Percentiles rank a stretch among this genome's conserved stretches.
phyloP scores from a whole-genome alignment of 2,329 filamentous ascomycete species.

The Ceratocystiopsis brevicomis region DNA sequence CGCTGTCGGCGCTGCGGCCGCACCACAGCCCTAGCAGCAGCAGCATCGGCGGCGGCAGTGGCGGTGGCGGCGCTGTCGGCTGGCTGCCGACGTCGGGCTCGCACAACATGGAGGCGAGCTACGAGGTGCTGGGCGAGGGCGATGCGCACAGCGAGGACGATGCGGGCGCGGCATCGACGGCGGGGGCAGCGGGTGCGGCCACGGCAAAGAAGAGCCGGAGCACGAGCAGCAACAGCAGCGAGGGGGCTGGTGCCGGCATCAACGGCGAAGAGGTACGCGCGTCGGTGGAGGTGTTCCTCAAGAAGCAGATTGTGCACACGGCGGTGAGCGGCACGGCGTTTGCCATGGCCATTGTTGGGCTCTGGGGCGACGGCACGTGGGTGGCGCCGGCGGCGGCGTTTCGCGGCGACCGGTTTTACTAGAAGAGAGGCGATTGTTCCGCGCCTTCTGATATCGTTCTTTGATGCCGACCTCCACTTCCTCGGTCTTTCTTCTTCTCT shows the following conservation, averaged over 20 bases:
- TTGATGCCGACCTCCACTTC: too few species aligned
- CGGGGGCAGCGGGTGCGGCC: too few species aligned
- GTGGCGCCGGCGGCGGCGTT: not conserved
- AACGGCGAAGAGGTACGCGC: conserved; percentile 45
- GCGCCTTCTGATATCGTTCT: too few species aligned
- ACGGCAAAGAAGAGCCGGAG: too few species aligned
- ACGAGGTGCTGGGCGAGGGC: conserved; percentile 29
- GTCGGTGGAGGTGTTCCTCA: conserved; percentile 35
- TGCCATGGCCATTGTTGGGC: conserved; percentile 40
- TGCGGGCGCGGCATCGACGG: conserved; percentile 1
- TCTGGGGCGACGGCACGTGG: conserved; percentile 42
- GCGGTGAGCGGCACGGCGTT: conserved; percentile 37
- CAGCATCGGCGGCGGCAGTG: too few species aligned
- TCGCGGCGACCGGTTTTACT: too few species aligned
- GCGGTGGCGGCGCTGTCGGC: too few species aligned
- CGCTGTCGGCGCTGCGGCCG: conserved; percentile 10
- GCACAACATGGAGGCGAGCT: conserved; percentile 46
- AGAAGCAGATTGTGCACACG: conserved; percentile 34
- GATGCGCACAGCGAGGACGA: conserved; percentile 24
- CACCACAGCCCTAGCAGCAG: conserved; percentile 11
- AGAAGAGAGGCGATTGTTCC: too few species aligned
- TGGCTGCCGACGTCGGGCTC: conserved; percentile 8
- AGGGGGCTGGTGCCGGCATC: conserved; percentile 25
- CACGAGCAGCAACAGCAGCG: conserved; percentile 11
- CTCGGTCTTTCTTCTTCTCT: too few species aligned